These are phyloP conservation scores for Kodamaea plutei DNA, from an alignment of 1,139 yeast genomes.

Conservation along the genomic window DNA sequence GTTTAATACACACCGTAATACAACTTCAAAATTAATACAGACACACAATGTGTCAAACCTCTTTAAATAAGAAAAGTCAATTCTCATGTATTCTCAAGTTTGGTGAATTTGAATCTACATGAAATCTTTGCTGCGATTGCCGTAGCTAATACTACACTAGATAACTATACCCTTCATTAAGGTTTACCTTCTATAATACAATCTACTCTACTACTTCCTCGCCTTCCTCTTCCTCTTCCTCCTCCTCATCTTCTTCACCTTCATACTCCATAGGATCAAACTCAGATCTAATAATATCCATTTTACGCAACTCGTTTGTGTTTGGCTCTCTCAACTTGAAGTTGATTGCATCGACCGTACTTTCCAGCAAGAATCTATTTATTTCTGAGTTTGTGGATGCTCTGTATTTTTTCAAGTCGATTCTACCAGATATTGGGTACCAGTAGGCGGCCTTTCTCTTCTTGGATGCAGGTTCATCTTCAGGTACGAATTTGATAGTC, in stretches of 20 bases:
- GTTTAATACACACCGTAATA: no score
- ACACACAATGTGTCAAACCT: no score
- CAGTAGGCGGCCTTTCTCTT: constrained; percentile 64
- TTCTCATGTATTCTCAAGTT: no score
- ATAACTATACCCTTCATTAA: no score
- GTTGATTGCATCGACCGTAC: constrained; percentile 53
- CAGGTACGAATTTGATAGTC: constrained; percentile 46
- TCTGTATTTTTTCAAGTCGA: constrained; percentile 82
- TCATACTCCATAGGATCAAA: constrained; percentile 75
- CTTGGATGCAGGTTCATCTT: constrained; percentile 55
- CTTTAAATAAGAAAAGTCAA: no score
- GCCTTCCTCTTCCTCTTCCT: constrained; percentile 17
- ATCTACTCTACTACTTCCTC: neutral
- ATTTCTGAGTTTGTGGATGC: constrained; percentile 45
- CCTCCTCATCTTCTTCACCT: constrained; percentile 46
- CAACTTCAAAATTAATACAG: no score
- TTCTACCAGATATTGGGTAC: constrained; percentile 72
- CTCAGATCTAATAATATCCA: constrained; percentile 65
- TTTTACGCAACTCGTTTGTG: constrained; percentile 59
- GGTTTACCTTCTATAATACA: no score
- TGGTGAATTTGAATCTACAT: no score
- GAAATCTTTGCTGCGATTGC: no score
- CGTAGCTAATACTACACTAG: no score
- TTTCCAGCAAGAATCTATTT: constrained; percentile 47
- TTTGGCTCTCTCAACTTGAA: constrained; percentile 69